These are phyloP conservation scores for Penicillium herquei DNA, from an alignment of 495 filamentous ascomycete species.

Conservation along the genomic window DNA sequence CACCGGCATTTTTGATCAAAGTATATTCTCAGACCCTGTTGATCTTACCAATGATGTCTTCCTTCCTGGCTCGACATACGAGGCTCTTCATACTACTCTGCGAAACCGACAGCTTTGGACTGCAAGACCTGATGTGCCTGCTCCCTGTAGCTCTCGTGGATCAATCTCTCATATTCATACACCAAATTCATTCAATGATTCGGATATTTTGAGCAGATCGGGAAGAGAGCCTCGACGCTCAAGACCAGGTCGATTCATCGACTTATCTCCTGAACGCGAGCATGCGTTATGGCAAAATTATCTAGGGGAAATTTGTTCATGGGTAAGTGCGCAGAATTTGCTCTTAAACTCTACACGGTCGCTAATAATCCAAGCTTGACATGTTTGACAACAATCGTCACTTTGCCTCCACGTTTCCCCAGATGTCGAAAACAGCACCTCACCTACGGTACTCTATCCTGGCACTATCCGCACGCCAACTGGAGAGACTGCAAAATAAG, in stretches of 20 bases:
- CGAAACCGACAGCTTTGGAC: slow-evolving; percentile 37
- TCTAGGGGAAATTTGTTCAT: slow-evolving; percentile 42
- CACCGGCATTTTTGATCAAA: slow-evolving; percentile 18
- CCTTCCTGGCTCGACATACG: slow-evolving; percentile 34
- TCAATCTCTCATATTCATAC: slow-evolving; percentile 9
- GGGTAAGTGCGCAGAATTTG: slow-evolving; percentile 21
- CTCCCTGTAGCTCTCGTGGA: slow-evolving; percentile 19
- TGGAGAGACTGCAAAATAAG: slow-evolving; percentile 37
- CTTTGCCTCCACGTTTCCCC: slow-evolving; percentile 41
- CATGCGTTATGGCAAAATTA: slow-evolving; percentile 43
- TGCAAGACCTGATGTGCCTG: slow-evolving; percentile 28
- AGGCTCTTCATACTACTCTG: slow-evolving; percentile 33
- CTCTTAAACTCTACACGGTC: not conserved
- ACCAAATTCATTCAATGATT: slow-evolving; percentile 7
- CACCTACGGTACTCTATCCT: slow-evolving; percentile 43
- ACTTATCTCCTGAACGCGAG: slow-evolving; percentile 28
- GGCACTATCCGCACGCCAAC: slow-evolving; percentile 43
- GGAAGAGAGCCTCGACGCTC: slow-evolving; percentile 7
- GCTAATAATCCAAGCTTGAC: slow-evolving; percentile 31
- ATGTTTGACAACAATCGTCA: slow-evolving; percentile 47
- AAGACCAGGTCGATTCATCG: slow-evolving; percentile 19
- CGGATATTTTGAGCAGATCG: slow-evolving; percentile 1
- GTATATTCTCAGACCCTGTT: slow-evolving; percentile 26
- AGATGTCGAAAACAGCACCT: slow-evolving; percentile 36
- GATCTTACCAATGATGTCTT: slow-evolving; percentile 32